A percentile compares a stretch with the other conserved stretches of the same genome.
These are phyloP conservation scores for Mucor lusitanicus DNA, from an alignment of 371 early-diverging fungal genomes.

Conservation along the genomic window DNA sequence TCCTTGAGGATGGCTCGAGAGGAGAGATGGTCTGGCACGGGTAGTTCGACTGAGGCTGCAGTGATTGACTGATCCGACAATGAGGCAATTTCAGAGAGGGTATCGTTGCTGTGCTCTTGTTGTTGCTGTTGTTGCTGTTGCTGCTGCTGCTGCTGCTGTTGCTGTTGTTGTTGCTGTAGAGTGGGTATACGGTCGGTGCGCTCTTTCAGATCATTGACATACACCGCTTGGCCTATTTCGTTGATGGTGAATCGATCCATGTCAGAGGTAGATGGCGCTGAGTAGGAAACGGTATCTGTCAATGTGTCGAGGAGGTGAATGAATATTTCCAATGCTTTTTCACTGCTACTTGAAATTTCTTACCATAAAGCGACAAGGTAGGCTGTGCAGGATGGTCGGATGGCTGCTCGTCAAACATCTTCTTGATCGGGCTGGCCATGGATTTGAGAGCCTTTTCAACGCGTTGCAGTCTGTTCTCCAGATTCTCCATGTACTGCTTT, in stretches of 20 bases:
- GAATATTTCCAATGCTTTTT: not conserved
- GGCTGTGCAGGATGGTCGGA: not conserved
- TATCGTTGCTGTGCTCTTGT: constrained; percentile 11
- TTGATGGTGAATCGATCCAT: constrained; percentile 38
- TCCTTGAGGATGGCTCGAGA: constrained; percentile 14
- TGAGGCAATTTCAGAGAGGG: constrained; percentile 23
- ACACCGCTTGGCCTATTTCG: constrained; percentile 49
- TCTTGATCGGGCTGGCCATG: constrained; percentile 28
- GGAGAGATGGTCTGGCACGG: constrained; percentile 17
- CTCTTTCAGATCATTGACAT: constrained; percentile 34
- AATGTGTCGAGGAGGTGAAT: not conserved
- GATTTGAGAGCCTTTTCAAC: constrained; percentile 47
- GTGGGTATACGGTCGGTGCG: constrained; percentile 37
- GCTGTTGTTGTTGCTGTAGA: not conserved
- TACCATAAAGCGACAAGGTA: not conserved
- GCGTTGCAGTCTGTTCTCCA: constrained; percentile 44
- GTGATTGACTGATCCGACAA: constrained; percentile 22
- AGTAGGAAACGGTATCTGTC: constrained; percentile 12
- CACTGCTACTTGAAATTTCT: not conserved
- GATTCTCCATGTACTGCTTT: constrained; percentile 50
- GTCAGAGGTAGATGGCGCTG: constrained; percentile 30
- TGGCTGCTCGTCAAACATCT: constrained; percentile 24
- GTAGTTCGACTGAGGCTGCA: constrained; percentile 15
- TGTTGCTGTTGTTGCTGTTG: not conserved
- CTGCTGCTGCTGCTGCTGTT: not conserved